Percentiles rank a stretch among this genome's conserved stretches.
These are phyloP conservation scores for Cryptosporidium muris DNA, from an alignment of 169 alveolate species.

Conservation along the genomic window DNA sequence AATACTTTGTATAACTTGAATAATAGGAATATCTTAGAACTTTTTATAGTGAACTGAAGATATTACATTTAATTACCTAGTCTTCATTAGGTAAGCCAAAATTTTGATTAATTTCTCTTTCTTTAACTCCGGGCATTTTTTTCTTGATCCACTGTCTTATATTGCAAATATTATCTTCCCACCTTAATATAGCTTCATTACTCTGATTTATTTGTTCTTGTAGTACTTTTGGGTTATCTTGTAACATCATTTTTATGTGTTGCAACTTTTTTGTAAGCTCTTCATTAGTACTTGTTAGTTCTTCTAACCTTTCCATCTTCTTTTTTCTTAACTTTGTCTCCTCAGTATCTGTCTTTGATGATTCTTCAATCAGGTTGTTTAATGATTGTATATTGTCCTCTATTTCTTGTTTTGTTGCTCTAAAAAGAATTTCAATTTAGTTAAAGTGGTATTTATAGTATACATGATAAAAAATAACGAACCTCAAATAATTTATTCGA, in stretches of 20 bases:
- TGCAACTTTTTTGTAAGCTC: slow-evolving; percentile 20
- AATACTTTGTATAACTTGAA: too few relatives aligned
- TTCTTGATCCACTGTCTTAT: slow-evolving; percentile 68
- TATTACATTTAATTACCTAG: background rate
- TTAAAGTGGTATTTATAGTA: background rate
- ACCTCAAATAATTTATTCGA: slow-evolving; percentile 50
- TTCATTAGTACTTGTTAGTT: slow-evolving; percentile 4
- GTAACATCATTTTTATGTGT: slow-evolving; percentile 8
- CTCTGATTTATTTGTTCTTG: slow-evolving; percentile 12
- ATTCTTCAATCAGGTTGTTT: slow-evolving; percentile 41
- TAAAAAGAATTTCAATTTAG: background rate
- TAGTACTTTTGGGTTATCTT: slow-evolving; percentile 55
- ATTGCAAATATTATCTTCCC: slow-evolving; percentile 73
- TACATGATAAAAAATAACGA: background rate
- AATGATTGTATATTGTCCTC: slow-evolving; percentile 44
- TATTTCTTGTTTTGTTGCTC: slow-evolving; percentile 33
- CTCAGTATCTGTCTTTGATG: slow-evolving; percentile 33
- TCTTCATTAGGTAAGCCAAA: slow-evolving; percentile 72
- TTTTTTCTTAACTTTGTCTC: slow-evolving; percentile 30
- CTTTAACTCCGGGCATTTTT: slow-evolving; percentile 63
- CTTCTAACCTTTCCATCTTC: slow-evolving; percentile 30
- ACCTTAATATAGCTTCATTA: slow-evolving; percentile 9
- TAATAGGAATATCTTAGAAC: too few relatives aligned
- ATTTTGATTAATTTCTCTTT: slow-evolving; percentile 62
- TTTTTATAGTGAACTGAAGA: too few relatives aligned